Conservation (phyloP, 306 rosid genomes). For the Acacia acuminata region DNA sequence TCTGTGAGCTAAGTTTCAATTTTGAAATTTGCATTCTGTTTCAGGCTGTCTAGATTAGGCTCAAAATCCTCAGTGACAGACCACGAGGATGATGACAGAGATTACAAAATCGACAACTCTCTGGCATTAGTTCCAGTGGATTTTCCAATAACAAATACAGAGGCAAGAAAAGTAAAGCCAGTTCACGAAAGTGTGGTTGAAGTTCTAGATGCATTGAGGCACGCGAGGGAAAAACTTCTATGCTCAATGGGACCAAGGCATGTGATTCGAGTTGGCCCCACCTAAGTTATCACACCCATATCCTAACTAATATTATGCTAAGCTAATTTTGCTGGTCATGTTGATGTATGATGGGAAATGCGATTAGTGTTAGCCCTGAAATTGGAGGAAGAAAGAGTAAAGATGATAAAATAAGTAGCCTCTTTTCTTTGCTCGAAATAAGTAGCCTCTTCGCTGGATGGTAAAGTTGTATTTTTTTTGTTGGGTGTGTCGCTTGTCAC, state of each 20-base stretch:
- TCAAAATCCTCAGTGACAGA: conserved; percentile 46
- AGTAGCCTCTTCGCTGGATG: conserved; percentile 3
- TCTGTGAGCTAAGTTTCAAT: background rate
- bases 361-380: conserved; percentile 26
- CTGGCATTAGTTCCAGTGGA: conserved; percentile 54
- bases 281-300: conserved; percentile 18
- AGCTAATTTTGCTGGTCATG: conserved; percentile 16
- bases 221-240: conserved; percentile 53
- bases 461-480: conserved; percentile 40
- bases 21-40: conserved; percentile 27
- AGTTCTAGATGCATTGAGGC: conserved; percentile 54
- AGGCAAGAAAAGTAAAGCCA: conserved; percentile 44
- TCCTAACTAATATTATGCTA: conserved; percentile 20
- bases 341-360: conserved; percentile 13
- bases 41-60: conserved; percentile 42
- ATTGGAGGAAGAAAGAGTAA: conserved; percentile 16
- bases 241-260: conserved; percentile 49
- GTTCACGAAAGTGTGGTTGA: conserved; percentile 49
- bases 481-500: conserved; percentile 42
- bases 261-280: conserved; percentile 48
- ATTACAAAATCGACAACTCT: conserved; percentile 43
- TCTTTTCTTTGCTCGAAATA: background rate
- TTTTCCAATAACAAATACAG: conserved; percentile 34
- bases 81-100: conserved; percentile 33
- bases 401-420: conserved; percentile 20